These are phyloP conservation scores for Neurospora sp. DNA, from an alignment of 495 filamentous ascomycete species.

Conservation along the genomic window DNA sequence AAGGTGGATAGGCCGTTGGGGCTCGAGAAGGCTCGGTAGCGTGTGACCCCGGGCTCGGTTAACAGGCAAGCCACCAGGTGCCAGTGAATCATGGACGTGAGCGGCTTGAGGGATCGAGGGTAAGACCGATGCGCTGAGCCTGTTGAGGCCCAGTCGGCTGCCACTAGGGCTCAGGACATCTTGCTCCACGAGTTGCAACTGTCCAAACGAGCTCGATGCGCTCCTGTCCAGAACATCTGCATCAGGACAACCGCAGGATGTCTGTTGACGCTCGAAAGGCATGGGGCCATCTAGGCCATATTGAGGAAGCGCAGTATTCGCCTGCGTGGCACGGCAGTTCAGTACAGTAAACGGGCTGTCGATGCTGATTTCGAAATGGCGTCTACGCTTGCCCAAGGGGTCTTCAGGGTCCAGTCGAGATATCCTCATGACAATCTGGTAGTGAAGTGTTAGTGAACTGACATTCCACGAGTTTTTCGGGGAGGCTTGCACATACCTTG, in stretches of 20 bases:
- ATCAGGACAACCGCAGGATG: conserved; percentile 71
- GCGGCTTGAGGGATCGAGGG: conserved; percentile 20
- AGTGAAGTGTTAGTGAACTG: conserved; percentile 14
- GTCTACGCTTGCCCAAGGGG: conserved; percentile 61
- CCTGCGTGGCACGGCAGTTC: conserved; percentile 84
- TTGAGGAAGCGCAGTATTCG: conserved; percentile 80
- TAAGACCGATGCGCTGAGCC: conserved; percentile 7
- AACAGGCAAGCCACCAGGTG: neutral
- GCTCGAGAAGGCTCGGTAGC: conserved; percentile 9
- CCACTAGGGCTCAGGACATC: conserved; percentile 6
- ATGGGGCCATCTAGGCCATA: conserved; percentile 55
- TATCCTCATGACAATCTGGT: conserved; percentile 89
- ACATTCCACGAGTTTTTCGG: neutral
- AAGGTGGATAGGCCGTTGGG: conserved; percentile 70
- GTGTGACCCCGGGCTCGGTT: conserved; percentile 3
- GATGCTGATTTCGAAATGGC: conserved; percentile 98
- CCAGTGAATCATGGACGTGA: conserved; percentile 13
- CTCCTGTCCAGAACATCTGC: conserved; percentile 40
- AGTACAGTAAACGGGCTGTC: conserved; percentile 96
- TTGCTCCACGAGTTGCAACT: conserved; percentile 17
- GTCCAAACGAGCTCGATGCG: conserved; percentile 20
- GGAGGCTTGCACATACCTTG: conserved; percentile 54
- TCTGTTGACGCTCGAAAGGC: conserved; percentile 32
- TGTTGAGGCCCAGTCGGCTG: conserved; percentile 14
- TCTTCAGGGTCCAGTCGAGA: conserved; percentile 78